Evolutionary conservation across 768 basidiomycete genomes (phyloP).

Genomic region (Ramaria sp.): DNA sequence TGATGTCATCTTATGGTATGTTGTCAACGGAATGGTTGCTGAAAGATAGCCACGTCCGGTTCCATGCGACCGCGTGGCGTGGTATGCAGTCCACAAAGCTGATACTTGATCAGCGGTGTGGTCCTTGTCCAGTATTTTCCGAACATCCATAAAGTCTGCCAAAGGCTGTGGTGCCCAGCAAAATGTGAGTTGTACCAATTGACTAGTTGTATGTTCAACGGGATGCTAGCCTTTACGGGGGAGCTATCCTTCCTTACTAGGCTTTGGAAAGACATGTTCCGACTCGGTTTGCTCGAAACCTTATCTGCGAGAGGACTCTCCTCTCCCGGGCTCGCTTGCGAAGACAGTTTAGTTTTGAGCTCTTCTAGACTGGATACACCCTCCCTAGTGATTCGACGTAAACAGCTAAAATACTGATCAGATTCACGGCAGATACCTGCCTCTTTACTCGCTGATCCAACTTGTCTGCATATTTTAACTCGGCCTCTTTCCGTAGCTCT

Average conservation of each 20-base stretch:
- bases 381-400: conserved; percentile 21
- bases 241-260: conserved; percentile 48
- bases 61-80: conserved; percentile 67
- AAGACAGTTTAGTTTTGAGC: conserved; percentile 20
- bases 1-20: conserved; percentile 60
- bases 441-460: conserved; percentile 50
- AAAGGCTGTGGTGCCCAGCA: conserved; percentile 48
- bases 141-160: conserved; percentile 67
- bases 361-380: conserved; percentile 29
- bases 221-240: conserved; percentile 46
- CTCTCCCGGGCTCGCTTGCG: conserved; percentile 20
- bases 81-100: conserved; percentile 83
- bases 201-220: not conserved
- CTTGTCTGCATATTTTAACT: conserved; percentile 55
- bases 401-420: conserved; percentile 12
- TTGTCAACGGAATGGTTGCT: conserved; percentile 63
- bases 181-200: conserved; percentile 1
- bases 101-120: conserved; percentile 69
- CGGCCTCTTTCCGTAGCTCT: not conserved
- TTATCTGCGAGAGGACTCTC: conserved; percentile 20
- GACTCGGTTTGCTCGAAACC: conserved; percentile 5
- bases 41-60: conserved; percentile 81
- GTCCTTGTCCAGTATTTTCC: conserved; percentile 51
- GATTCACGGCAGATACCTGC: conserved; percentile 32
- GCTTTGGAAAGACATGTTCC: conserved; percentile 7